phyloP scores from a whole-genome alignment of 2,329 filamentous ascomycete species.

The Dactylonectria macrodidyma region DNA sequence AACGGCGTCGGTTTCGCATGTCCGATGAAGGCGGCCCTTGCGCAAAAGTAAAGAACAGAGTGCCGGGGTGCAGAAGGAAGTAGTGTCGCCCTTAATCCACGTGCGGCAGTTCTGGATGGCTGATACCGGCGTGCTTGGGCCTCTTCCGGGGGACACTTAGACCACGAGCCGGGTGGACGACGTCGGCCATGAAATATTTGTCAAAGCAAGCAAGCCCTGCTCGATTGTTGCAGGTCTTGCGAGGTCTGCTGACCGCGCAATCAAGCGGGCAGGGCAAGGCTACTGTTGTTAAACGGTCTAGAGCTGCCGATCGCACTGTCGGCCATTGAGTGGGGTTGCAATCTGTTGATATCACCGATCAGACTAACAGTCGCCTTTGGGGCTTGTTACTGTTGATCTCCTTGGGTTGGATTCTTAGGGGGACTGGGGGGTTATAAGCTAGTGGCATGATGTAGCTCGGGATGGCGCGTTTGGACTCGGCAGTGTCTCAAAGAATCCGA shows the following conservation, averaged over 20 bases:
- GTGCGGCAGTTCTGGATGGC: slow-evolving; percentile 10
- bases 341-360: slow-evolving; percentile 15
- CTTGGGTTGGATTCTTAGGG: slow-evolving; percentile 5
- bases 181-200: background rate
- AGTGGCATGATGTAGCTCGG: slow-evolving; percentile 9
- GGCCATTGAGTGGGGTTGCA: background rate
- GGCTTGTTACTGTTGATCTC: background rate
- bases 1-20: slow-evolving; percentile 2
- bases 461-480: background rate
- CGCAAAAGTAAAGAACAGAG: background rate
- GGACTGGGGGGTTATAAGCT: slow-evolving; percentile 14
- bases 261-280: background rate
- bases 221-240: background rate
- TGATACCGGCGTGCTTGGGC: slow-evolving; percentile 10
- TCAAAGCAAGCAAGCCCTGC: background rate
- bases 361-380: slow-evolving; percentile 10
- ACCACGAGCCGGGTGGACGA: slow-evolving; percentile 12
- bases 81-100: slow-evolving; percentile 8
- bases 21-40: slow-evolving; percentile 19
- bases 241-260: background rate
- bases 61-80: background rate
- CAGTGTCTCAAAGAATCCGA: background rate
- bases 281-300: background rate
- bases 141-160: slow-evolving; percentile 5
- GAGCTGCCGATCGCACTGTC: slow-evolving; percentile 16